Conservation (phyloP, 1,284 basidiomycete genomes). For the Sparassis latifolia region DNA sequence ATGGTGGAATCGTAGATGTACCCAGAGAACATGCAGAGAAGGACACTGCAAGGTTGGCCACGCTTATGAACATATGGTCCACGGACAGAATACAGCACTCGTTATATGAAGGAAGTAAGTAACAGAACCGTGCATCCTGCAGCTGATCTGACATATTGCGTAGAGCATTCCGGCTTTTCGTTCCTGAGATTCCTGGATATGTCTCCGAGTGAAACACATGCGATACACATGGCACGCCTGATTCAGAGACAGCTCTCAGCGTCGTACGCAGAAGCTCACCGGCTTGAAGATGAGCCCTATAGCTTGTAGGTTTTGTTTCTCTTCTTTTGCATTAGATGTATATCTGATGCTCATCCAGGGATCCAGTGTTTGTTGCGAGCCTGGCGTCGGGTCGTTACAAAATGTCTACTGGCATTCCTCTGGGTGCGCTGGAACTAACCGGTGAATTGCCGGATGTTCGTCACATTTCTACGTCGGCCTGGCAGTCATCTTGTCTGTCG, state of each 20-base stretch:
- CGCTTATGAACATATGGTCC: conserved; percentile 90
- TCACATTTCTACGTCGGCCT: conserved; percentile 57
- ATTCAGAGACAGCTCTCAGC: conserved; percentile 47
- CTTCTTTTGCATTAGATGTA: conserved; percentile 11
- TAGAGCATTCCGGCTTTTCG: conserved; percentile 49
- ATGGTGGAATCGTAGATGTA: conserved; percentile 70
- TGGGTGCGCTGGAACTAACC: conserved; percentile 30
- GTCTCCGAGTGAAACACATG: conserved; percentile 58
- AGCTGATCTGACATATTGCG: background rate
- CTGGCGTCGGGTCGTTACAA: conserved; percentile 26
- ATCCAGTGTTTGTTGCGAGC: conserved; percentile 51
- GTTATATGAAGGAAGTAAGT: conserved; percentile 57
- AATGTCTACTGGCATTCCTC: conserved; percentile 28
- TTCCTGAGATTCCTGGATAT: conserved; percentile 71
- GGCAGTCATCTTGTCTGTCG: conserved; percentile 76
- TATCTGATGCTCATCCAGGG: conserved; percentile 30
- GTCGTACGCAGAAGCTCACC: conserved; percentile 38
- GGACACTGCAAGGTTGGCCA: conserved; percentile 58
- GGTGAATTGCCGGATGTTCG: conserved; percentile 49
- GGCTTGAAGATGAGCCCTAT: conserved; percentile 39
- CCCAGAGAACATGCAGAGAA: conserved; percentile 55
- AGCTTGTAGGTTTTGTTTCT: conserved; percentile 34
- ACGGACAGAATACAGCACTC: conserved; percentile 75
- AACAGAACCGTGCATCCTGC: background rate
- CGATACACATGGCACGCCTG: conserved; percentile 50